Base-by-base conservation (phyloP, 257 asterid species). In the Craterostigma plantagineum region DNA sequence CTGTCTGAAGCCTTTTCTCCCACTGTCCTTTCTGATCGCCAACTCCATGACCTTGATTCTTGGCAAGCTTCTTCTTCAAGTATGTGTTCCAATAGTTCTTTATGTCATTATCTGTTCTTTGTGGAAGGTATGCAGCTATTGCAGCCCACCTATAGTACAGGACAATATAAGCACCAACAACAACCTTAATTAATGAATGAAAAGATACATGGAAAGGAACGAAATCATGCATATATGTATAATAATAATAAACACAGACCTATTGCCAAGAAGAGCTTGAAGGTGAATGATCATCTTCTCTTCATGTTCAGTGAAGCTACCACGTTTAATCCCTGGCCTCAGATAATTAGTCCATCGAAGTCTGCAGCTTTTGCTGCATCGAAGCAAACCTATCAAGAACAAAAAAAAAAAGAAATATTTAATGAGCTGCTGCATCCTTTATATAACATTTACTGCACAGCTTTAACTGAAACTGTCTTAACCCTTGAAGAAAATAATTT, bases 331-430 rank as follows among this genome's bases (percentile, higher is more conserved):
- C n/a, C 86, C 86, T 4, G 86, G 86, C 45, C 86, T 63, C 38
- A 75, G 81, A 52, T 75, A 75, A 56, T 75, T 75, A 4, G 86
- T 75, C 86, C 86, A 75, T 48, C 85, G 53, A 33, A 75, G 77
- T 43, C 85, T 55, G 63, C 85, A 75, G 34, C 85, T 75, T 61
- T 75, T 75, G 48, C 86, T 75, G 69, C 86, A 75, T 61, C 86
- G 60, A n/a, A 68, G 71, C 75, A 75, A 63, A 16, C 86, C 85
- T 75, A 23, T 23, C 2, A 23, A 23, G 30, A 23, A 23, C 30
- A 23, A n/a, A n/a, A n/a, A n/a, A n/a, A n/a, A 23, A 23, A 23
- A 23, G 2, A 23, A 23, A 23, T 23, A 23, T 2, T 23, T 23
- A 23, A 23, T 23, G 30, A 23, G 30, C 30, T 23, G n/a, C n/a